Evolutionary conservation across 805 yeast species (phyloP).

Genomic region (Saturnispora gosingensis): DNA sequence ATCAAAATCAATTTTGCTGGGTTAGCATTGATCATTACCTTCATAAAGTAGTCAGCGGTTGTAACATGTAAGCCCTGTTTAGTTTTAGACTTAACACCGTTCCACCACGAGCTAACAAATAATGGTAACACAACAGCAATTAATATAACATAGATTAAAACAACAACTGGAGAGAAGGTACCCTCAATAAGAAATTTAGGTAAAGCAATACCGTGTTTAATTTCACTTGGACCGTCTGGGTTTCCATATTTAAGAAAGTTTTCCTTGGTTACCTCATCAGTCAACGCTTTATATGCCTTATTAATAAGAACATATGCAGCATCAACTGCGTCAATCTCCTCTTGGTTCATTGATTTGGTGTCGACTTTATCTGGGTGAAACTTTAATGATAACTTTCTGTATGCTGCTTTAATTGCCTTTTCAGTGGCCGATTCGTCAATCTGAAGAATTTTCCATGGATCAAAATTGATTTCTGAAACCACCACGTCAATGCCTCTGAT

Average conservation of each 20-base stretch:
- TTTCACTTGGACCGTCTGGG: constrained; percentile 95
- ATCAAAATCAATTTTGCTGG: constrained; percentile 59
- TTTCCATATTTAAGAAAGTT: constrained; percentile 86
- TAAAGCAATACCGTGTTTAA: constrained; percentile 87
- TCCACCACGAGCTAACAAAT: constrained; percentile 88
- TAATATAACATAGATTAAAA: constrained; percentile 52
- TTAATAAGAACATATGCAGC: constrained; percentile 70
- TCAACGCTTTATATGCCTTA: constrained; percentile 89
- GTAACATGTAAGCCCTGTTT: constrained; percentile 72
- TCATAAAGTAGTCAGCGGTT: constrained; percentile 74
- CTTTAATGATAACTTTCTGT: constrained; percentile 77
- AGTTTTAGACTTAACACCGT: constrained; percentile 66
- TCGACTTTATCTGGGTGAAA: constrained; percentile 91
- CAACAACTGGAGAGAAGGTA: constrained; percentile 54
- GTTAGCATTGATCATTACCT: constrained; percentile 61
- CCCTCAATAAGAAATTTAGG: constrained; percentile 89
- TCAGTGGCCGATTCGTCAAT: constrained; percentile 60
- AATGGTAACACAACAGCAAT: constrained; percentile 75
- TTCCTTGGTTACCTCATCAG: constrained; percentile 77
- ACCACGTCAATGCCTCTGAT: constrained; percentile 37
- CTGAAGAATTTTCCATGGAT: constrained; percentile 84
- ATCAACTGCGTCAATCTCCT: constrained; percentile 53
- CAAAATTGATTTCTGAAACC: constrained; percentile 47
- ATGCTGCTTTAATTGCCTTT: constrained; percentile 69
- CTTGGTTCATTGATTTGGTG: constrained; percentile 46